phyloP scores from a whole-genome alignment of 352 stramenopile genomes.

The Phytopythium aichiense region DNA sequence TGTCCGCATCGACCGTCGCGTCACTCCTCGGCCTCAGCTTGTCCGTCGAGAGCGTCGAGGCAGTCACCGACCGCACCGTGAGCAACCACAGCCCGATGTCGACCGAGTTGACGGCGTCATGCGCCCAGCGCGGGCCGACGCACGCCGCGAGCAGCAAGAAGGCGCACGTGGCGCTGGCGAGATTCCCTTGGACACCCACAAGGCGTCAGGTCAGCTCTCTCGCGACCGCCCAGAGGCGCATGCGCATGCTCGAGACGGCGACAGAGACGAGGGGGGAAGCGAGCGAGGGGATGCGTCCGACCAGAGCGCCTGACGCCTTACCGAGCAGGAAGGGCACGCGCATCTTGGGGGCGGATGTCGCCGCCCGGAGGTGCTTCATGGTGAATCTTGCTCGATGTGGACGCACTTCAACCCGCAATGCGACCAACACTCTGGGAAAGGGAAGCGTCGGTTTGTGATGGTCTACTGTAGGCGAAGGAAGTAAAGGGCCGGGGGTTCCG shows the following conservation, averaged over 20 bases:
- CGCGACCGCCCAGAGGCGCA: not conserved
- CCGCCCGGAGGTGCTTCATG: not conserved
- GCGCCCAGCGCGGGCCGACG: conserved; percentile 45
- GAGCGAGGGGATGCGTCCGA: not conserved
- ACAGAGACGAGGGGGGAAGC: not conserved
- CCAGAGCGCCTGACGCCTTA: conserved; percentile 7
- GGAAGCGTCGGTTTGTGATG: not conserved
- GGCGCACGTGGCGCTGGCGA: conserved; percentile 38
- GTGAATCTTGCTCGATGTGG: not conserved
- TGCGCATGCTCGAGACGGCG: not conserved
- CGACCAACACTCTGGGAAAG: not conserved
- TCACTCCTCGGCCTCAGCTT: not conserved
- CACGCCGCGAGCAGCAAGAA: conserved; percentile 47
- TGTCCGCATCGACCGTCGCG: conserved; percentile 9
- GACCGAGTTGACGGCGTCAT: conserved; percentile 67
- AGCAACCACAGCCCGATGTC: conserved; percentile 72
- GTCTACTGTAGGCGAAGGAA: not conserved
- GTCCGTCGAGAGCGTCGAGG: not conserved
- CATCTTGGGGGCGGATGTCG: conserved; percentile 16
- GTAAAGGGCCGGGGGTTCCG: conserved; percentile 8
- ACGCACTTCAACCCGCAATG: not conserved
- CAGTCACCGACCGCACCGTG: conserved; percentile 19
- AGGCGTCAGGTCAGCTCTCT: not conserved
- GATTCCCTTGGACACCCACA: conserved; percentile 33
- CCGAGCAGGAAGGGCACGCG: conserved; percentile 36